phyloP scores from a whole-genome alignment of 169 alveolate species.

The Ichthyophthirius multifiliis region DNA sequence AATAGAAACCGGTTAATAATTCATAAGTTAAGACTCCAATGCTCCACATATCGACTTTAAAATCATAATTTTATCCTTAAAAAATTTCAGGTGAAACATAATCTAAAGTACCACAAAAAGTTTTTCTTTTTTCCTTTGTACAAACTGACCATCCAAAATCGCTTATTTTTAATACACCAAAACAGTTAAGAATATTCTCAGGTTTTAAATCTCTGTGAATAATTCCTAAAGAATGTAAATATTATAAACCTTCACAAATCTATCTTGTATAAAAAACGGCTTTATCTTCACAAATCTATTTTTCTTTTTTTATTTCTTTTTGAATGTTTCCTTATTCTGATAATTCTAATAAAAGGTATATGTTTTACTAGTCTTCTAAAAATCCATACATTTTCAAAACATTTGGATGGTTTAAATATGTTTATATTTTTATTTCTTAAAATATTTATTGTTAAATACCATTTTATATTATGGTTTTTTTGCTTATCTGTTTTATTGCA shows the following conservation, averaged over 20 bases:
- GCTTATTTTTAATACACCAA: slow-evolving; percentile 32
- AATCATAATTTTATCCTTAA: slow-evolving; percentile 48
- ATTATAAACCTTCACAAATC: slow-evolving; percentile 13
- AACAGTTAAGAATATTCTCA: slow-evolving; percentile 13
- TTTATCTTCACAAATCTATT: neutral
- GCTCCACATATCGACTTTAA: slow-evolving; percentile 64
- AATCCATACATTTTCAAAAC: slow-evolving; percentile 22
- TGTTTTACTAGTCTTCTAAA: slow-evolving; percentile 6
- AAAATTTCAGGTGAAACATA: slow-evolving; percentile 64
- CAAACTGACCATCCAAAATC: slow-evolving; percentile 57
- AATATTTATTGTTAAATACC: slow-evolving; percentile 4
- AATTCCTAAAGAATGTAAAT: slow-evolving; percentile 1
- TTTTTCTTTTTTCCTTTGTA: slow-evolving; percentile 35
- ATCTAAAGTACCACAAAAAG: slow-evolving; percentile 54
- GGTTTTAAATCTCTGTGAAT: slow-evolving; percentile 35
- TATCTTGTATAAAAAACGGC: slow-evolving; percentile 3
- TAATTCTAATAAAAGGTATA: slow-evolving; percentile 8
- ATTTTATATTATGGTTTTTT: too few species aligned
- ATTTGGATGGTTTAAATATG: slow-evolving; percentile 18
- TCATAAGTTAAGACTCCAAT: slow-evolving; percentile 58
- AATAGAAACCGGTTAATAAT: slow-evolving; percentile 48
- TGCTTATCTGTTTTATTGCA: too few species aligned
- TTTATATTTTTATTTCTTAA: slow-evolving; percentile 15
- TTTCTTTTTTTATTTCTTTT: slow-evolving; percentile 4
- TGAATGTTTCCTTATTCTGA: neutral